These are phyloP conservation scores for Desmodesmus armatus DNA, from an alignment of 139 green algal species.

Conservation along the genomic window DNA sequence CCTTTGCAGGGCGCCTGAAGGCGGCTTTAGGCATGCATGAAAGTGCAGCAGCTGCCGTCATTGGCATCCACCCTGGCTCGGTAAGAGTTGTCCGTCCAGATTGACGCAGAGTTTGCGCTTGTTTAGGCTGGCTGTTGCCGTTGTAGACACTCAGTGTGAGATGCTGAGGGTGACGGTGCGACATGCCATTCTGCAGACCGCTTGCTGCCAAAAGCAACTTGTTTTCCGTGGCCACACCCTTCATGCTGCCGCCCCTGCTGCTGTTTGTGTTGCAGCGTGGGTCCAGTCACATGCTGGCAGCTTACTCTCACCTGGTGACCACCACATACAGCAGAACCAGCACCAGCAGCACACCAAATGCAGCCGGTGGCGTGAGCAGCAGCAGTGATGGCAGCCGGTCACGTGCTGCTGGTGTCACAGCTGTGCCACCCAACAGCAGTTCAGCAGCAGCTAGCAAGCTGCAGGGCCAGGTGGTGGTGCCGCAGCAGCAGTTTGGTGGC, in stretches of 20 bases:
- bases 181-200: too few relatives aligned
- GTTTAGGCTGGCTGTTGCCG: too few relatives aligned
- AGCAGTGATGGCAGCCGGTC: too few relatives aligned
- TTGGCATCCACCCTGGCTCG: constrained; percentile 38
- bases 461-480: too few relatives aligned
- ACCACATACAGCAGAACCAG: constrained; percentile 11
- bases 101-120: too few relatives aligned
- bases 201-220: not conserved
- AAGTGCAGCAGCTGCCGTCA: not conserved
- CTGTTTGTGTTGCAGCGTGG: not conserved
- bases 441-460: too few relatives aligned
- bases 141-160: too few relatives aligned
- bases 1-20: constrained; percentile 13
- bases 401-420: too few relatives aligned
- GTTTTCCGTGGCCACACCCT: too few relatives aligned
- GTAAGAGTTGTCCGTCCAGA: not conserved
- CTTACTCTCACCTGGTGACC: constrained; percentile 36
- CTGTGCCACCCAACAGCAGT: too few relatives aligned
- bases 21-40: constrained; percentile 38
- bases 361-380: not conserved
- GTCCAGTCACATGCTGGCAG: constrained; percentile 26
- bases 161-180: too few relatives aligned
- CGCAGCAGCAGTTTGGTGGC: too few relatives aligned
- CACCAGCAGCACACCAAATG: not conserved
- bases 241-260: constrained; percentile 11